phyloP scores from a whole-genome alignment of 2,329 filamentous ascomycete species.

The Hirsutella minnesotensis region DNA sequence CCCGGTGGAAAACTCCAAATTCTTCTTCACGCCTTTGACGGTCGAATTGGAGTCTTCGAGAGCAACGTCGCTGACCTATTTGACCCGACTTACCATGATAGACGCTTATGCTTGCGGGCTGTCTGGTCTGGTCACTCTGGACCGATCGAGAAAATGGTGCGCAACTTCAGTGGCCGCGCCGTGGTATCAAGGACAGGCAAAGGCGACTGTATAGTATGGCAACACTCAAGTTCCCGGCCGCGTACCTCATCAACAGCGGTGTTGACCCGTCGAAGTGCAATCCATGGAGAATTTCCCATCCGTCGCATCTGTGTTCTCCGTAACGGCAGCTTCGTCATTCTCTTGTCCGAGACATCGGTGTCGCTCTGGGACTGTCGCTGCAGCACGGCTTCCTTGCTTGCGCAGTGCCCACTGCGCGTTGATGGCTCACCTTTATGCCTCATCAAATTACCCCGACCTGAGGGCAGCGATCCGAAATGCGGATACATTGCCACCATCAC shows the following conservation, averaged over 20 bases:
- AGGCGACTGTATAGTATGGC: constrained; percentile 77
- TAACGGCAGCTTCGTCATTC: constrained; percentile 70
- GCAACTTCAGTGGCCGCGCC: constrained; percentile 69
- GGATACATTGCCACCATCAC: constrained; percentile 74
- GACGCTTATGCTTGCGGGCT: constrained; percentile 48
- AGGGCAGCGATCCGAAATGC: constrained; percentile 41
- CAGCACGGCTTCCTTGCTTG: constrained; percentile 44
- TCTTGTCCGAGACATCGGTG: constrained; percentile 59
- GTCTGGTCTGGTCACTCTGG: constrained; percentile 78
- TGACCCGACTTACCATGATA: constrained; percentile 52
- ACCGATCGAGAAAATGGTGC: constrained; percentile 73
- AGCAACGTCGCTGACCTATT: constrained; percentile 69
- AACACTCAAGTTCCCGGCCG: constrained; percentile 30
- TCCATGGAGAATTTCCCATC: constrained; percentile 59
- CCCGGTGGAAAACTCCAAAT: constrained; percentile 55
- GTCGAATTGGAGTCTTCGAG: constrained; percentile 71
- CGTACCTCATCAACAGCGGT: constrained; percentile 27
- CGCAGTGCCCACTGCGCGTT: constrained; percentile 37
- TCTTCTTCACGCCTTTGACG: constrained; percentile 75
- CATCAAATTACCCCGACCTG: constrained; percentile 55
- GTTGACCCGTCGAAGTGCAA: constrained; percentile 54
- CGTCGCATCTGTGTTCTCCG: constrained; percentile 69
- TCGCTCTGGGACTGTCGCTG: constrained; percentile 70
- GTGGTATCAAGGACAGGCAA: constrained; percentile 69
- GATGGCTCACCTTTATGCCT: constrained; percentile 68